These are phyloP conservation scores for Aspergillus sp. DNA, from an alignment of 2,329 filamentous ascomycete genomes.

Conservation along the genomic window DNA sequence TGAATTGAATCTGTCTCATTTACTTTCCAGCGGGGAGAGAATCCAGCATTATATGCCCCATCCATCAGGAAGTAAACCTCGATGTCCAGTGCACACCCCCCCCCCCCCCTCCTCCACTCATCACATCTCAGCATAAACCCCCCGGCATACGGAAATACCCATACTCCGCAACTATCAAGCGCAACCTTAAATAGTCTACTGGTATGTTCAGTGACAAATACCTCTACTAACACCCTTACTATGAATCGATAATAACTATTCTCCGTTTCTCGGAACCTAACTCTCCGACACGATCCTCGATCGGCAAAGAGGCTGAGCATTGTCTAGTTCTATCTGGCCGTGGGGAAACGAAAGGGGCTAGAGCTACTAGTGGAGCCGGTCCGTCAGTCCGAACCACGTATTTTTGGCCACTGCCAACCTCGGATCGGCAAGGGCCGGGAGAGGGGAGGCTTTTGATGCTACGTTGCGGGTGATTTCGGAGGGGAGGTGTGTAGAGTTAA, in stretches of 20 bases:
- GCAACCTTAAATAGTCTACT: no score
- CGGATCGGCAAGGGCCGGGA: neutral
- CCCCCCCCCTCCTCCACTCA: no score
- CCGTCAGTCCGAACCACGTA: neutral
- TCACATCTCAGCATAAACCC: no score
- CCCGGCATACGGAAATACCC: no score
- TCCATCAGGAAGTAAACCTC: no score
- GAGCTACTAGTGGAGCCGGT: neutral
- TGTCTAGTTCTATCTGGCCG: neutral
- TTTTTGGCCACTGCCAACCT: neutral
- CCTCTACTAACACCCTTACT: no score
- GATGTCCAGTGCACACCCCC: no score
- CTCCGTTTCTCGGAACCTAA: neutral
- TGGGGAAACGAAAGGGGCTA: neutral
- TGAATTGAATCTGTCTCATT: no score
- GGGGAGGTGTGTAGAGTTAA: neutral
- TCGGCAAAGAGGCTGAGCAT: neutral
- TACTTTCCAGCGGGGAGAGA: rapidly evolving
- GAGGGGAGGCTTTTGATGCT: neutral
- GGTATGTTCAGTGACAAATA: no score
- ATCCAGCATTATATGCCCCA: no score
- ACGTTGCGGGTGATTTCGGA: neutral
- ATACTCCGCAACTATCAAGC: no score
- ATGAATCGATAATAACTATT: no score
- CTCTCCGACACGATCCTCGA: neutral